Percentiles rank a stretch among this genome's conserved stretches.
Evolutionary conservation across 768 basidiomycete species (phyloP).

Genomic region (Boletus pseudopeckii): DNA sequence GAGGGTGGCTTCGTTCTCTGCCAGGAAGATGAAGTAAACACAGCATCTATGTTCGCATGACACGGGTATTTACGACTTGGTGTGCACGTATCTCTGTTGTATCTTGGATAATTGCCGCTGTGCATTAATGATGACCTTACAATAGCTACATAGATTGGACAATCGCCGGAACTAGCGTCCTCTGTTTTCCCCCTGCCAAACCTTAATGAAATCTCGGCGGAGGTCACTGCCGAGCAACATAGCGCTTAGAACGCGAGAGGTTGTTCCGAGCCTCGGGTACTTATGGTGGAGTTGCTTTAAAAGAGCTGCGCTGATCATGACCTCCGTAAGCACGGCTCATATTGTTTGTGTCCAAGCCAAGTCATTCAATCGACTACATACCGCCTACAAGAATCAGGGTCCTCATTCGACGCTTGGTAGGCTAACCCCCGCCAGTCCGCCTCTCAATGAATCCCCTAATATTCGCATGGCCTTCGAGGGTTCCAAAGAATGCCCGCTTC

Average conservation of each 20-base stretch:
- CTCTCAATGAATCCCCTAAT: constrained; percentile 80
- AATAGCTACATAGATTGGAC: constrained; percentile 4
- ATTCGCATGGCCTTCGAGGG: constrained; percentile 70
- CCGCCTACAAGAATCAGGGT: constrained; percentile 1
- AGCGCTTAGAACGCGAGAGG: constrained; percentile 1
- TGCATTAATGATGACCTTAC: constrained; percentile 12
- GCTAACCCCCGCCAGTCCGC: constrained; percentile 43
- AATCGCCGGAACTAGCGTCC: neutral
- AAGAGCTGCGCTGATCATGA: constrained; percentile 13
- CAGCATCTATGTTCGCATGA: constrained; percentile 16
- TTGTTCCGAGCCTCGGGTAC: constrained; percentile 13
- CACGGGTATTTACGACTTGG: constrained; percentile 14
- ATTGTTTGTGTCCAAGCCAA: neutral
- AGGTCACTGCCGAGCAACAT: constrained; percentile 6
- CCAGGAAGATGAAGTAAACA: constrained; percentile 29
- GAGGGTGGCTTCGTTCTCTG: constrained; percentile 49
- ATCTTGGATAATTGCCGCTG: constrained; percentile 13
- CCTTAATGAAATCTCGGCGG: neutral
- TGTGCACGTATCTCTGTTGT: constrained; percentile 10
- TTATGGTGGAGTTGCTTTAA: neutral
- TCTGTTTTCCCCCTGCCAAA: neutral
- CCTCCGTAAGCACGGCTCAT: neutral
- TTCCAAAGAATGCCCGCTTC: constrained; percentile 82
- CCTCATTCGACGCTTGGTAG: neutral
- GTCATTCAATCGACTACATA: constrained; percentile 5